Percentiles rank a stretch among this genome's conserved stretches.
Evolutionary conservation across 2,329 filamentous ascomycete species (phyloP).

Genomic region (Cercospora sp.): DNA sequence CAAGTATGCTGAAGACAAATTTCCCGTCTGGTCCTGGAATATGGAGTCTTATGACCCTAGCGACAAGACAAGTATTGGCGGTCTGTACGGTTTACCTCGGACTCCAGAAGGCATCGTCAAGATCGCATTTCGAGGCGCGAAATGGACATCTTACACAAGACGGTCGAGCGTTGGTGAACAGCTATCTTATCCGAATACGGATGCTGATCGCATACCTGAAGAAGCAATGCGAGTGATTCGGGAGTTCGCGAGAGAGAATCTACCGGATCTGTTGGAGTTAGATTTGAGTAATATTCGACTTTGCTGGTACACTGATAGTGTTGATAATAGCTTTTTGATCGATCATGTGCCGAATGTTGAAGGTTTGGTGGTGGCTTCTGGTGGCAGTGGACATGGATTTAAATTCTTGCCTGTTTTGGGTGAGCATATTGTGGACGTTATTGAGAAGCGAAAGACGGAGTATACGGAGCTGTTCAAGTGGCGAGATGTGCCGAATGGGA

Average conservation of each 20-base stretch:
- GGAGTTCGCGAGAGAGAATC: slow-evolving; percentile 47
- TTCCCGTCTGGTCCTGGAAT: slow-evolving; percentile 48
- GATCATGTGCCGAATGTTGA: slow-evolving; percentile 29
- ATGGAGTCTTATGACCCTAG: slow-evolving; percentile 20
- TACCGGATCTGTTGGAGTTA: slow-evolving; percentile 36
- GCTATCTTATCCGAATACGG: slow-evolving; percentile 30
- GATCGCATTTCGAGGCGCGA: slow-evolving; percentile 34
- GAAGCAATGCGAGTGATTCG: slow-evolving; percentile 32
- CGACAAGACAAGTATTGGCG: slow-evolving; percentile 18
- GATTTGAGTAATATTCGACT: slow-evolving; percentile 48
- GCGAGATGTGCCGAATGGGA: slow-evolving; percentile 28
- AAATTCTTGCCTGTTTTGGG: slow-evolving; percentile 39
- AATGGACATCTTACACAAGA: slow-evolving; percentile 32
- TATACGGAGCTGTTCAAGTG: slow-evolving; percentile 34
- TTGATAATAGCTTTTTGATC: slow-evolving; percentile 36
- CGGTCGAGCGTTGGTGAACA: slow-evolving; percentile 7
- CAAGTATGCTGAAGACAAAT: slow-evolving; percentile 47
- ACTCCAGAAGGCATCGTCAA: slow-evolving; percentile 32
- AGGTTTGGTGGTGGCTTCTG: slow-evolving; percentile 36
- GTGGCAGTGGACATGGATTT: slow-evolving; percentile 38
- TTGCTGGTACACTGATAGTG: slow-evolving; percentile 57
- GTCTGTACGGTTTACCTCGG: slow-evolving; percentile 31
- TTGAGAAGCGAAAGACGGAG: slow-evolving; percentile 25
- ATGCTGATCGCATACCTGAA: slow-evolving; percentile 27
- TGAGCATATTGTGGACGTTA: slow-evolving; percentile 33